Conservation (phyloP, 129 eudicot genomes). For the Arctium minus region DNA sequence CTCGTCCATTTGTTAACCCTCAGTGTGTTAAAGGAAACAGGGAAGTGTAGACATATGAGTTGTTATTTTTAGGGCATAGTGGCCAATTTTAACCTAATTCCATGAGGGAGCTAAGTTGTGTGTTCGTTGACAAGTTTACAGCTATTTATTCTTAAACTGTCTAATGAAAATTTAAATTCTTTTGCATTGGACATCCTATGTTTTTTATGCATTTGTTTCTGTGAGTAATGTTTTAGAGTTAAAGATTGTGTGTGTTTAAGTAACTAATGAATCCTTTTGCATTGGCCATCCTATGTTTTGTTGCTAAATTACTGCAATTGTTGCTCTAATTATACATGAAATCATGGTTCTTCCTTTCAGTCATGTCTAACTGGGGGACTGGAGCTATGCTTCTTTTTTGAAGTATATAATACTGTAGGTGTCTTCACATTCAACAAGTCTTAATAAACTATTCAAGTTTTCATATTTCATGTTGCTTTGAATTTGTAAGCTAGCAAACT, state of each 20-base stretch:
- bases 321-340: neutral
- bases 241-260: neutral
- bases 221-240: slow-evolving; percentile 27
- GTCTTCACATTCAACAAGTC: neutral
- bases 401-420: neutral
- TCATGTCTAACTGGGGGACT: neutral
- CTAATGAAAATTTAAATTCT: neutral
- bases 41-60: neutral
- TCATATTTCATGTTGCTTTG: neutral
- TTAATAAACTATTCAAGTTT: neutral
- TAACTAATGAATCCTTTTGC: neutral
- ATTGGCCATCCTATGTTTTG: neutral
- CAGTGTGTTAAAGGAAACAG: neutral
- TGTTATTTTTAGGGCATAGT: neutral
- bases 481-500: slow-evolving; percentile 8
- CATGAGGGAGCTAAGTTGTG: neutral
- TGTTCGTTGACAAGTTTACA: slow-evolving; percentile 1
- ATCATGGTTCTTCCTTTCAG: neutral
- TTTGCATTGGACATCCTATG: slow-evolving; percentile 16
- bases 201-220: slow-evolving; percentile 26
- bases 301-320: neutral
- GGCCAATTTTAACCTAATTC: slow-evolving; percentile 11
- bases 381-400: neutral
- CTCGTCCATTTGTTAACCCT: neutral
- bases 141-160: neutral